Evolutionary conservation across 495 filamentous ascomycete genomes (phyloP).

Genomic region (Lichenothelia convexa): DNA sequence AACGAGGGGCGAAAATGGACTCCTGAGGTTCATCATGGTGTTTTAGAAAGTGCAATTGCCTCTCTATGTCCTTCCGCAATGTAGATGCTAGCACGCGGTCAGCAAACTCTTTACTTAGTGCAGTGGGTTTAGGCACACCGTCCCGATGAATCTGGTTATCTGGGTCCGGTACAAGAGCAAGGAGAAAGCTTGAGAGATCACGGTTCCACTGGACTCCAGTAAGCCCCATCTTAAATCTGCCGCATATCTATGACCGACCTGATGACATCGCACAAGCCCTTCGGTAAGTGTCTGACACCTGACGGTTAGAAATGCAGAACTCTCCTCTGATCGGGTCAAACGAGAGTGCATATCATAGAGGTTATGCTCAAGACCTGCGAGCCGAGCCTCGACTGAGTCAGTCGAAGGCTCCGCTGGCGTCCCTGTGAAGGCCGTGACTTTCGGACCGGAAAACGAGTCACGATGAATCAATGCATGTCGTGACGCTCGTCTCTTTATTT

Average conservation of each 20-base stretch:
- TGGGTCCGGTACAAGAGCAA: constrained; percentile 49
- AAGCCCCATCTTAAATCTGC: not conserved
- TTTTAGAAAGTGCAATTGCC: constrained; percentile 57
- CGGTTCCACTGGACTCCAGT: constrained; percentile 38
- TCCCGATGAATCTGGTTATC: constrained; percentile 40
- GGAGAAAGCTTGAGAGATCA: constrained; percentile 55
- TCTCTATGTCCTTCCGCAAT: constrained; percentile 74
- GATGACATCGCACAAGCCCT: constrained; percentile 56
- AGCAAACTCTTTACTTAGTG: too few species aligned
- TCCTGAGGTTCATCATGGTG: constrained; percentile 64
- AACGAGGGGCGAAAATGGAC: constrained; percentile 51
- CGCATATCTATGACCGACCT: constrained; percentile 25
- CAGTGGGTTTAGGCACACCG: constrained; percentile 10
- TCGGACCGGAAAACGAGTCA: constrained; percentile 67
- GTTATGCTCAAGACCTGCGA: constrained; percentile 61
- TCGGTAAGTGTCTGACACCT: constrained; percentile 73
- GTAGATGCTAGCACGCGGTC: too few species aligned
- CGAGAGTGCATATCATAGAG: constrained; percentile 63
- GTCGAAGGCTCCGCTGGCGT: constrained; percentile 70
- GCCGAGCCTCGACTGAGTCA: constrained; percentile 55
- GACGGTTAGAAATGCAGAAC: constrained; percentile 52
- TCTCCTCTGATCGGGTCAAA: constrained; percentile 68
- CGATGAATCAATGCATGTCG: constrained; percentile 87
- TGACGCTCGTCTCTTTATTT: constrained; percentile 95
- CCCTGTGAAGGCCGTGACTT: constrained; percentile 39